Conservation (phyloP, 106 monocot species). For the Iris macrosiphon region DNA sequence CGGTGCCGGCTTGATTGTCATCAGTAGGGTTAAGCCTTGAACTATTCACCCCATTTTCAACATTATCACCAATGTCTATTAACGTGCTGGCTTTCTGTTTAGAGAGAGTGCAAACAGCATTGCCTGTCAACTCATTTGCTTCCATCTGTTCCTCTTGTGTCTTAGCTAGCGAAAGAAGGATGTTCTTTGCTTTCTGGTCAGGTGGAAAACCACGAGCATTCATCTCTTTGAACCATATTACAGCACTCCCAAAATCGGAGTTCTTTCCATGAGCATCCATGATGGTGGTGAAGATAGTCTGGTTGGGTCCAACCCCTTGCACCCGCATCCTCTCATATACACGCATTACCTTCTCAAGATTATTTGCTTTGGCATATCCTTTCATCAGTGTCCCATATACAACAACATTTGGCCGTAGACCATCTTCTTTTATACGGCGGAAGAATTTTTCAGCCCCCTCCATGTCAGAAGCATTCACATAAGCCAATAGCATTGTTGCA, state of each 20-base stretch:
- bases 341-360: conserved; percentile 71
- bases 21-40: not conserved
- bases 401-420: conserved; percentile 73
- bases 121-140: conserved; percentile 64
- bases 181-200: conserved; percentile 89
- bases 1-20: not conserved
- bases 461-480: conserved; percentile 93
- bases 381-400: conserved; percentile 93
- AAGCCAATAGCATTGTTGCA: conserved; percentile 85
- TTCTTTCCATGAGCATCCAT: conserved; percentile 95
- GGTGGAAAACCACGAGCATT: conserved; percentile 50
- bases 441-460: conserved; percentile 93
- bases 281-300: conserved; percentile 83
- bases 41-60: not conserved
- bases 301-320: conserved; percentile 78
- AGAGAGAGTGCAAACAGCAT: conserved; percentile 4
- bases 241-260: conserved; percentile 72
- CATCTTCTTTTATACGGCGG: conserved; percentile 72
- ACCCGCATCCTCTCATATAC: conserved; percentile 77
- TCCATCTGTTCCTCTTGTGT: conserved; percentile 57
- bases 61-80: conserved; percentile 1
- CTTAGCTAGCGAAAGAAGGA: conserved; percentile 73
- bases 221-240: conserved; percentile 93
- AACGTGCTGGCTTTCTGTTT: not conserved
- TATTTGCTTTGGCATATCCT: conserved; percentile 80